Conservation (phyloP, 2,329 filamentous ascomycete genomes). For the Parascedosporium putredinis region DNA sequence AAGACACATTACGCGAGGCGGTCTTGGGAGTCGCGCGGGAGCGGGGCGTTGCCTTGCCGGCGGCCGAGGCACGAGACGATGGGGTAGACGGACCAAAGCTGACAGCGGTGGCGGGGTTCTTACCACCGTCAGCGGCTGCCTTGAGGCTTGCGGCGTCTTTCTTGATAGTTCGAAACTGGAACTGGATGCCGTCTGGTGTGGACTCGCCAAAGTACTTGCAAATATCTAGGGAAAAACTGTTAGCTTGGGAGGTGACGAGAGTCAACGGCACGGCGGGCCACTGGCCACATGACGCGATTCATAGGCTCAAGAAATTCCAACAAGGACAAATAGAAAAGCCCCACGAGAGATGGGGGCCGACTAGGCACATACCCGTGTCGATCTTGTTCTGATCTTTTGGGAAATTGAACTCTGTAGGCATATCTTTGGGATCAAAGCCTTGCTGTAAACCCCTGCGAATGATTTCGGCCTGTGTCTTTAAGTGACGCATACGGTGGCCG, state of each 20-base stretch:
- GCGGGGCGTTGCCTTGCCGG: slow-evolving; percentile 12
- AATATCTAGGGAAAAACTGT: slow-evolving; percentile 34
- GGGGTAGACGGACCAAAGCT: slow-evolving; percentile 8
- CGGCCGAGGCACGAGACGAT: slow-evolving; percentile 7
- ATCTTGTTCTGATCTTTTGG: slow-evolving; percentile 27
- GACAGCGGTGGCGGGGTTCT: slow-evolving; percentile 33
- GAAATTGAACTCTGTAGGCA: slow-evolving; percentile 25
- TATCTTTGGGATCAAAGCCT: slow-evolving; percentile 31
- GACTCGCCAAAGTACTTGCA: slow-evolving; percentile 50
- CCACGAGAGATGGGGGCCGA: too few relatives aligned
- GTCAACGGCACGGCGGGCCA: not conserved
- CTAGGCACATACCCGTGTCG: slow-evolving; percentile 19
- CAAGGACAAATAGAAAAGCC: not conserved
- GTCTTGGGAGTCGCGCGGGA: slow-evolving; percentile 8
- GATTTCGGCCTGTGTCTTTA: slow-evolving; percentile 30
- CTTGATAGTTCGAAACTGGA: slow-evolving; percentile 49
- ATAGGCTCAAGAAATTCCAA: not conserved
- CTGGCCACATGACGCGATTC: not conserved
- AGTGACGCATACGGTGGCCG: slow-evolving; percentile 40
- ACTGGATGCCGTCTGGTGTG: slow-evolving; percentile 46
- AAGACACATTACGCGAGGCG: slow-evolving; percentile 14
- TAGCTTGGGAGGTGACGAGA: too few relatives aligned
- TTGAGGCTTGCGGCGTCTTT: slow-evolving; percentile 38
- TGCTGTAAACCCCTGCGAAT: slow-evolving; percentile 24
- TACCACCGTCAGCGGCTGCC: slow-evolving; percentile 30